Conservation (phyloP, 1,139 yeast species). For the Kodamaea ohmeri region DNA sequence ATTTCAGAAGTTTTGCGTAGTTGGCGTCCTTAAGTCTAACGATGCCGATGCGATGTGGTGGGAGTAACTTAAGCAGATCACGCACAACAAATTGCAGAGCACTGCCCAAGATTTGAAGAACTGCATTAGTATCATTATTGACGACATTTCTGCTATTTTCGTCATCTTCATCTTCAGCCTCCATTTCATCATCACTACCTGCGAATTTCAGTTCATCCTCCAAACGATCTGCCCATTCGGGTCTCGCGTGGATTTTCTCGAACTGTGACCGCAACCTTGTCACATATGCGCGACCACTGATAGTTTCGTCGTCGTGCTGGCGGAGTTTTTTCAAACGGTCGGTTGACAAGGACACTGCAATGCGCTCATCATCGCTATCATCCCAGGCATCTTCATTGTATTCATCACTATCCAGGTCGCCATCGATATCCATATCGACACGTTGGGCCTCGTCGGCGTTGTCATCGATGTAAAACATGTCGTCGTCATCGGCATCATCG, state of each 20-base stretch:
- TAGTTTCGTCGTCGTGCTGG: constrained; percentile 56
- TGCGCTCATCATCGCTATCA: constrained; percentile 87
- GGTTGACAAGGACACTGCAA: constrained; percentile 59
- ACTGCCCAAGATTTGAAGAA: constrained; percentile 57
- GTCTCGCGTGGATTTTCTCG: constrained; percentile 83
- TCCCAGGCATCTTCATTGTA: constrained; percentile 66
- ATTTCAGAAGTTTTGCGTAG: constrained; percentile 58
- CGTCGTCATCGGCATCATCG: constrained; percentile 31
- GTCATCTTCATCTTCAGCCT: constrained; percentile 31
- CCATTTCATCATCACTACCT: constrained; percentile 23
- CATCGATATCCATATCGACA: constrained; percentile 34
- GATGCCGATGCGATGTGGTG: constrained; percentile 71
- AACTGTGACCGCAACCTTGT: constrained; percentile 77
- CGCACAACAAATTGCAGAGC: constrained; percentile 56
- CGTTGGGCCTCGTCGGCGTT: constrained; percentile 24
- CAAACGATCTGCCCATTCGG: constrained; percentile 70
- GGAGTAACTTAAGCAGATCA: constrained; percentile 55
- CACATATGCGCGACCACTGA: constrained; percentile 68
- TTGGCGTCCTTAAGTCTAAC: constrained; percentile 85
- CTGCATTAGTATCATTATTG: constrained; percentile 50
- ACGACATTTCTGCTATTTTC: too few species aligned
- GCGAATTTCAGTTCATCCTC: constrained; percentile 21
- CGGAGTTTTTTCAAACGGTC: constrained; percentile 74
- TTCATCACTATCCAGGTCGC: constrained; percentile 27
- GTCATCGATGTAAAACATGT: constrained; percentile 59